Evolutionary conservation across 371 early-diverging fungal genomes (phyloP).

Genomic region (Mucor piriformis): DNA sequence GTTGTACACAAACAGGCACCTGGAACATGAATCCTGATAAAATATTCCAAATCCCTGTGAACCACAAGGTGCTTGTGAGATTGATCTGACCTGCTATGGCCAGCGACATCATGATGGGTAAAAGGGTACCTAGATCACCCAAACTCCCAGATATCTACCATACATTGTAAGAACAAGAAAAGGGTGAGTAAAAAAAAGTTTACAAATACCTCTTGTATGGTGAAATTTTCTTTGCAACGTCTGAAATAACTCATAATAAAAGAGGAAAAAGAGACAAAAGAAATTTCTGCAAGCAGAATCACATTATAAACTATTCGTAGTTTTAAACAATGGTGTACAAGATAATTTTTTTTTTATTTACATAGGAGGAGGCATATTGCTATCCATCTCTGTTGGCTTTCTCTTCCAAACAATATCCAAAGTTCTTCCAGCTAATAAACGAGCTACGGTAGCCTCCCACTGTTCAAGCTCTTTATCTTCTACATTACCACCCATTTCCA

Average conservation of each 20-base stretch:
- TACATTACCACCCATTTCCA: slow-evolving; percentile 67
- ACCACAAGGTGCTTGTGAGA: slow-evolving; percentile 80
- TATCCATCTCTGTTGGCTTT: slow-evolving; percentile 29
- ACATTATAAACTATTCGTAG: neutral
- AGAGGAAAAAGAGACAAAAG: slow-evolving; percentile 5
- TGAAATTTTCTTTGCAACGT: slow-evolving; percentile 25
- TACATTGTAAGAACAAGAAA: no score
- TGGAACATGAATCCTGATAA: slow-evolving; percentile 75
- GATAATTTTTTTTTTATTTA: neutral
- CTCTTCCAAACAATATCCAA: slow-evolving; percentile 42
- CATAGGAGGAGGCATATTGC: slow-evolving; percentile 16
- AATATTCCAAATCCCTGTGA: slow-evolving; percentile 91
- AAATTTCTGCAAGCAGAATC: neutral
- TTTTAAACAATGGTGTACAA: neutral
- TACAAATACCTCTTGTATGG: slow-evolving; percentile 50
- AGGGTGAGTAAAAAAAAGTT: no score
- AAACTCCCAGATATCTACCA: slow-evolving; percentile 71
- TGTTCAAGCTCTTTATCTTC: slow-evolving; percentile 43
- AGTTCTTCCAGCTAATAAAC: slow-evolving; percentile 22
- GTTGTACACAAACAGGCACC: slow-evolving; percentile 87
- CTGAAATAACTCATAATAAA: neutral
- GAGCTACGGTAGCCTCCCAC: slow-evolving; percentile 51
- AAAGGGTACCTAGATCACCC: slow-evolving; percentile 86
- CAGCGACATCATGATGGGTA: slow-evolving; percentile 87
- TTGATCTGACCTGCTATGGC: slow-evolving; percentile 75